These are phyloP conservation scores for Omphalotus guepiniiformis DNA, from an alignment of 768 basidiomycete genomes.

Conservation along the genomic window DNA sequence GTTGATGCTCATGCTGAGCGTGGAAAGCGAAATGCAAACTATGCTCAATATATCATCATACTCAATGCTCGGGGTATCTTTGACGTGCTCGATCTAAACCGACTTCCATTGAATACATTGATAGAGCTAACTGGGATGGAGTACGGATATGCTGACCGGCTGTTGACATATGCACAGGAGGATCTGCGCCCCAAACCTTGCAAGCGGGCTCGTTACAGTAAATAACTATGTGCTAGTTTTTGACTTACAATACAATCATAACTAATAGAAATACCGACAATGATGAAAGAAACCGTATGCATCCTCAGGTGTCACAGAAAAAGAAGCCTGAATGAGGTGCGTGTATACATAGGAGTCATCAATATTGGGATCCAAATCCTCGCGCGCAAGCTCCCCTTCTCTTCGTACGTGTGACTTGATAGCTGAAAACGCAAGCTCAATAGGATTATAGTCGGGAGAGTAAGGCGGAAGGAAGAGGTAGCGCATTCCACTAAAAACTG, in stretches of 20 bases:
- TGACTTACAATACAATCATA: neutral
- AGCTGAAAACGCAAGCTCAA: constrained; percentile 25
- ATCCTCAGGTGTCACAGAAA: constrained; percentile 1
- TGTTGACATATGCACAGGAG: constrained; percentile 6
- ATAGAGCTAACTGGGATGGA: constrained; percentile 2
- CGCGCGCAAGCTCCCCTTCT: neutral
- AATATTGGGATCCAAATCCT: neutral
- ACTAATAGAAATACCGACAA: constrained; percentile 9
- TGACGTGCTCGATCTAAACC: no score
- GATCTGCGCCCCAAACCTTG: neutral
- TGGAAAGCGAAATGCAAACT: no score
- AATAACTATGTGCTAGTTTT: neutral
- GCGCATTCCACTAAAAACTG: constrained; percentile 11
- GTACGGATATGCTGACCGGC: constrained; percentile 1
- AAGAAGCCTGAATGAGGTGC: constrained; percentile 5
- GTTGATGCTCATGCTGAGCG: neutral
- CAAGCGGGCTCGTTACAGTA: neutral
- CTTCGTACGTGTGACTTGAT: constrained; percentile 22
- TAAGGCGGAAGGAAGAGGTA: constrained; percentile 29
- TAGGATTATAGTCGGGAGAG: constrained; percentile 32
- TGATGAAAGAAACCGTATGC: constrained; percentile 9
- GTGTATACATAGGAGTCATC: constrained; percentile 10
- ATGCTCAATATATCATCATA: no score
- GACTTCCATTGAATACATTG: neutral
- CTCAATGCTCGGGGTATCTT: no score